Percentiles rank a stretch among this genome's conserved stretches.
Evolutionary conservation across 1,284 basidiomycete species (phyloP).

Genomic region (Apiotrichum laibachii): DNA sequence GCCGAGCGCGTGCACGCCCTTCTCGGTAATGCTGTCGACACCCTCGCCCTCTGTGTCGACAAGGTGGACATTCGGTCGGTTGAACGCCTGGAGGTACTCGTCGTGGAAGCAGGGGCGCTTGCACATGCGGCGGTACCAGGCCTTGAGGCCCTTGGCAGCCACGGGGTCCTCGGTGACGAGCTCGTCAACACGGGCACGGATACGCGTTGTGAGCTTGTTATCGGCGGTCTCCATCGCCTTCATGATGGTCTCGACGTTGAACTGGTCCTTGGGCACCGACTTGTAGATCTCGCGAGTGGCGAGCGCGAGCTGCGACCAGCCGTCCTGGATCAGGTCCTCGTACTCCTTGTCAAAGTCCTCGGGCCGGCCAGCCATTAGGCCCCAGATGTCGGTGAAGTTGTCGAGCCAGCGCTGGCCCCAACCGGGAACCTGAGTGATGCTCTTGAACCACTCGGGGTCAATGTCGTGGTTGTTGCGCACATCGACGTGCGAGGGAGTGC

Average conservation of each 20-base stretch:
- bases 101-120: conserved; percentile 19
- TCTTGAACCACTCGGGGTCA: conserved; percentile 18
- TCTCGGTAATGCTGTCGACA: conserved; percentile 14
- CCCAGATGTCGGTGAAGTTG: conserved; percentile 16
- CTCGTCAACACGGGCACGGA: conserved; percentile 13
- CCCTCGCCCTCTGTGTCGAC: conserved; percentile 20
- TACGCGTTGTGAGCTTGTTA: conserved; percentile 7
- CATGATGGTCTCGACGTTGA: conserved; percentile 4
- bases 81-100: conserved; percentile 19
- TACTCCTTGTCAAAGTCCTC: neutral
- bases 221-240: conserved; percentile 12
- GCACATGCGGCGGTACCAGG: conserved; percentile 20
- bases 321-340: conserved; percentile 13
- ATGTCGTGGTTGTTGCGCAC: conserved; percentile 18
- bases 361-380: neutral
- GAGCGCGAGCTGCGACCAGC: conserved; percentile 17
- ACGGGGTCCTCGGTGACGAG: conserved; percentile 10
- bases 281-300: conserved; percentile 3
- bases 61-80: conserved; percentile 15
- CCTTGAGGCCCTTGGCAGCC: conserved; percentile 16
- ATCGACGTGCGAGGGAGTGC: conserved; percentile 15
- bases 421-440: conserved; percentile 9
- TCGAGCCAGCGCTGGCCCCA: conserved; percentile 16
- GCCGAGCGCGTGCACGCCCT: conserved; percentile 14
- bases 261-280: neutral